Conservation (phyloP, 2,329 filamentous ascomycete species). For the Teratosphaeria viscida region DNA sequence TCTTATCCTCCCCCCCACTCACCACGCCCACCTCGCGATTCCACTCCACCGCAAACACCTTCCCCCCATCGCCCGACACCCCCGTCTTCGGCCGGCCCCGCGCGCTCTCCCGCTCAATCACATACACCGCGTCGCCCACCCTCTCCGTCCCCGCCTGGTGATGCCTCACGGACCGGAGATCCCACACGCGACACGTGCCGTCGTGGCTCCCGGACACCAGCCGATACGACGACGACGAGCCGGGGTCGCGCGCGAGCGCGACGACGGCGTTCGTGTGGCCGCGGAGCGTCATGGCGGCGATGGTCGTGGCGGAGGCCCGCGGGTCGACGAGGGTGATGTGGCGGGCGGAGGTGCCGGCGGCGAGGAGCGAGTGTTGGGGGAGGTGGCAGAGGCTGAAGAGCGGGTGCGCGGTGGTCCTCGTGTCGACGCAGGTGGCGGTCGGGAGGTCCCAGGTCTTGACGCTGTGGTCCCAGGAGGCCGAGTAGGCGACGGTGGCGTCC, state of each 20-base stretch:
- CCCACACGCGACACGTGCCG: constrained; percentile 88
- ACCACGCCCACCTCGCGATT: constrained; percentile 79
- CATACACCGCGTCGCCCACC: constrained; percentile 63
- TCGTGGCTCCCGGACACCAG: constrained; percentile 86
- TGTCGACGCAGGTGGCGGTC: constrained; percentile 67
- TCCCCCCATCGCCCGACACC: constrained; percentile 68
- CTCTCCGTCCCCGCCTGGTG: constrained; percentile 30
- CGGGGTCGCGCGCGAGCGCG: constrained; percentile 48
- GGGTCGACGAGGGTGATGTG: constrained; percentile 93
- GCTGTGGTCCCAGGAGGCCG: constrained; percentile 81
- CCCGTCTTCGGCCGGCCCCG: constrained; percentile 43
- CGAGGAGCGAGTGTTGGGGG: constrained; percentile 51
- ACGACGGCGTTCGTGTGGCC: constrained; percentile 72
- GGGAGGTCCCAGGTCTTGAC: constrained; percentile 85
- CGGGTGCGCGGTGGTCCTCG: constrained; percentile 71
- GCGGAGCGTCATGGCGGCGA: constrained; percentile 79
- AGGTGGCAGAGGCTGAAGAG: constrained; percentile 71
- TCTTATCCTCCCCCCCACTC: constrained; percentile 85
- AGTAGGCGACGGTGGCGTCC: constrained; percentile 84
- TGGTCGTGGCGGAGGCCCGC: constrained; percentile 61
- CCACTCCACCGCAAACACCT: constrained; percentile 86
- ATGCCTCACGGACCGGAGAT: constrained; percentile 60
- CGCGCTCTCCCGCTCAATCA: constrained; percentile 63
- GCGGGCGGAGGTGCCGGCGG: constrained; percentile 70
- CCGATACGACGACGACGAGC: constrained; percentile 61